Percentiles rank a stretch among this genome's conserved stretches.
Conservation (phyloP, 441 rosid species). For the Gossypium davidsonii region DNA sequence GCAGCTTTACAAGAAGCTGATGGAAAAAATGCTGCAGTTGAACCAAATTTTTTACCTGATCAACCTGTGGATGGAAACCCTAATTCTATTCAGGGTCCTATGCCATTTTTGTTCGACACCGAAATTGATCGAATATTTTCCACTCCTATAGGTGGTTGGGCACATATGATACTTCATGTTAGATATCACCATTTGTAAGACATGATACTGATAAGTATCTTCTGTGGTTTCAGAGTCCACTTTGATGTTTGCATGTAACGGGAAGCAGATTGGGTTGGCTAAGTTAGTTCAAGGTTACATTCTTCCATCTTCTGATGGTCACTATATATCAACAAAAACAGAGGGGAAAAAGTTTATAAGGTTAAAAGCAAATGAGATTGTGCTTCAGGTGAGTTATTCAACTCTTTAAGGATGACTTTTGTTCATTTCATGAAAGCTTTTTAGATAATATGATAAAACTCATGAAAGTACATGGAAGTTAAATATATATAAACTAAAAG, state of each 20-base stretch:
- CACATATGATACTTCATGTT: constrained; percentile 19
- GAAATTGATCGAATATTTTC: constrained; percentile 92
- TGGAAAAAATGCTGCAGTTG: constrained; percentile 62
- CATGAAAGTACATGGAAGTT: not conserved
- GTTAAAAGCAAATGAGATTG: constrained; percentile 77
- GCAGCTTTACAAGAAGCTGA: constrained; percentile 54
- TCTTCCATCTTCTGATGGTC: constrained; percentile 72
- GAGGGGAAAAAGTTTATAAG: constrained; percentile 87
- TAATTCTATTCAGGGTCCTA: constrained; percentile 71
- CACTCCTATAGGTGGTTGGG: constrained; percentile 82
- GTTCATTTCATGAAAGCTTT: not conserved
- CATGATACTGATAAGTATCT: constrained; percentile 29
- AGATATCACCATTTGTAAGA: constrained; percentile 11
- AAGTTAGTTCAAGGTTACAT: constrained; percentile 82
- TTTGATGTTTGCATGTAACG: constrained; percentile 84
- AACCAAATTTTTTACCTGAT: constrained; percentile 24
- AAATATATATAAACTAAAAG: not conserved
- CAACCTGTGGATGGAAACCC: constrained; percentile 51
- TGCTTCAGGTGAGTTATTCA: constrained; percentile 68
- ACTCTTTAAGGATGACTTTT: not conserved
- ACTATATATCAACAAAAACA: constrained; percentile 71
- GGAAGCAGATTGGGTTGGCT: constrained; percentile 78
- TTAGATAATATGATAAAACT: not conserved
- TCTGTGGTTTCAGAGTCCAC: constrained; percentile 69
- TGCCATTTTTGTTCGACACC: constrained; percentile 84